These are phyloP conservation scores for Chaetoscypha palmicola DNA, from an alignment of 2,329 filamentous ascomycete genomes.

Conservation along the genomic window DNA sequence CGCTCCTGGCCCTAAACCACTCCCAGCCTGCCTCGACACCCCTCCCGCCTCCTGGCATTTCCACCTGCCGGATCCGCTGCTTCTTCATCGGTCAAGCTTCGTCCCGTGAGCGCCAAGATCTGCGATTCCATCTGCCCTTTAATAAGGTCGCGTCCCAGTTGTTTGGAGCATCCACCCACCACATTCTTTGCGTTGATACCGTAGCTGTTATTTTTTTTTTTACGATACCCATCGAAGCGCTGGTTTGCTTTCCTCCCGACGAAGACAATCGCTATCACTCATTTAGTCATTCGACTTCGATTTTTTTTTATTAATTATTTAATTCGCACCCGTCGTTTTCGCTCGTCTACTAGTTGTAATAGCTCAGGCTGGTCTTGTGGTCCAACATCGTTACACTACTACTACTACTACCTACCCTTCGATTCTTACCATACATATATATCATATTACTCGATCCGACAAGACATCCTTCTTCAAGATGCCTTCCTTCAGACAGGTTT, in stretches of 20 bases:
- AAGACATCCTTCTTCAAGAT: constrained; percentile 18
- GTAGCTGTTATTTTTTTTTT: constrained; percentile 16
- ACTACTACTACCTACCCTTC: constrained; percentile 13
- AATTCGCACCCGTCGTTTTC: no score
- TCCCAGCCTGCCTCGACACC: neutral
- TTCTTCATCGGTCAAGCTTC: constrained; percentile 21
- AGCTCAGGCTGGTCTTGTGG: constrained; percentile 30
- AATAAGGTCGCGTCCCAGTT: constrained; percentile 14
- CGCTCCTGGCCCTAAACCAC: neutral
- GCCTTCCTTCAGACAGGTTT: constrained; percentile 27
- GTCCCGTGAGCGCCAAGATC: constrained; percentile 19
- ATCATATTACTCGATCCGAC: neutral
- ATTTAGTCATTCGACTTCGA: constrained; percentile 16
- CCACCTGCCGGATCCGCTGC: constrained; percentile 3
- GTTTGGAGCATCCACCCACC: constrained; percentile 13
- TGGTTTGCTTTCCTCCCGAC: constrained; percentile 30
- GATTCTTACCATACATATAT: neutral
- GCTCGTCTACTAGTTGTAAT: constrained; percentile 18
- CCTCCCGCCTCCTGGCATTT: no score
- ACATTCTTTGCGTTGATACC: constrained; percentile 13
- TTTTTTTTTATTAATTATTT: constrained; percentile 15
- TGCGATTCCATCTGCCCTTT: constrained; percentile 8
- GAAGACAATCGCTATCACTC: constrained; percentile 25
- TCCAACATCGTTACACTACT: no score
- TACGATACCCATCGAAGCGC: constrained; percentile 26